Evolutionary conservation across 371 early-diverging fungal genomes (phyloP).

Genomic region (Mucor velutinosus): DNA sequence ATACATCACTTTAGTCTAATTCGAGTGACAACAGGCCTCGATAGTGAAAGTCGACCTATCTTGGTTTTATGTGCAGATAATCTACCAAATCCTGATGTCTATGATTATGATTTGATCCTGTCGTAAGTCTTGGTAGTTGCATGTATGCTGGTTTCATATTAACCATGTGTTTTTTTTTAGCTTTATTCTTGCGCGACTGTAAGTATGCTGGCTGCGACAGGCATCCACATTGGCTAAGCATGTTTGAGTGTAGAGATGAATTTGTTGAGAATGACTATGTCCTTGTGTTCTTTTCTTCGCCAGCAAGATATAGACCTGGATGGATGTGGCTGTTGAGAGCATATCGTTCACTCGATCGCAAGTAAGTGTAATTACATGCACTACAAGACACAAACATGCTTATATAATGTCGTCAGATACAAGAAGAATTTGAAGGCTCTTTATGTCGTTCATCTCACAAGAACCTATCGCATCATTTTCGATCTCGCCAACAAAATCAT

Average conservation of each 20-base stretch:
- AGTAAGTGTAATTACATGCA: conserved; percentile 42
- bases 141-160: not conserved
- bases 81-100: conserved; percentile 74
- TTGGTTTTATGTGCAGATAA: conserved; percentile 80
- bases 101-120: conserved; percentile 81
- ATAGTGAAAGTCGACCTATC: conserved; percentile 81
- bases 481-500: conserved; percentile 51
- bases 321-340: conserved; percentile 88
- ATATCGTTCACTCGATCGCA: conserved; percentile 76
- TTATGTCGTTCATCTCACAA: conserved; percentile 81
- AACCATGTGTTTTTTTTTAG: conserved; percentile 19
- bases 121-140: conserved; percentile 46
- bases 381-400: not conserved
- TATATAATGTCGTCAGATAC: conserved; percentile 57
- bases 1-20: not conserved
- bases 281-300: conserved; percentile 84
- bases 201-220: conserved; percentile 7
- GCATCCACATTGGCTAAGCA: not conserved
- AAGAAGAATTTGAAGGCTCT: conserved; percentile 92
- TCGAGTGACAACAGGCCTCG: conserved; percentile 63
- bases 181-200: conserved; percentile 46
- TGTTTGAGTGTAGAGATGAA: conserved; percentile 46
- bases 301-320: conserved; percentile 74
- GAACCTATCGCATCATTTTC: conserved; percentile 42
- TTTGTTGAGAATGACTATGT: conserved; percentile 89